These are phyloP conservation scores for Colletotrichum tanaceti DNA, from an alignment of 2,329 filamentous ascomycete genomes.

Conservation along the genomic window DNA sequence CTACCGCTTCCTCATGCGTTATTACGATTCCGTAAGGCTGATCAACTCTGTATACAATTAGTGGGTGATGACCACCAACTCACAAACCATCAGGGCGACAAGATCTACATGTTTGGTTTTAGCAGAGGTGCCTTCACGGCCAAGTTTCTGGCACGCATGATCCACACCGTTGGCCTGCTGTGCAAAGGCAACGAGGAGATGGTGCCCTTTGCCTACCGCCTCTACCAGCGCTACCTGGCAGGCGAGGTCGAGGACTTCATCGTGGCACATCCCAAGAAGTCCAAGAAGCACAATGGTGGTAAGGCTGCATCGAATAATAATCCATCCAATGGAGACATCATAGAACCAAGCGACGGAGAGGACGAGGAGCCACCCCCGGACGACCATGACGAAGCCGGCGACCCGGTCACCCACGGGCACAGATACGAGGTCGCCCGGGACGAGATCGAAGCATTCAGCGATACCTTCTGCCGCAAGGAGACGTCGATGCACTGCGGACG, in stretches of 20 bases:
- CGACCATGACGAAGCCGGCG: constrained; percentile 36
- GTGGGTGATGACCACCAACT: not conserved
- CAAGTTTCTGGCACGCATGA: constrained; percentile 64
- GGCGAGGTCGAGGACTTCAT: constrained; percentile 52
- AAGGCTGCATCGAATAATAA: constrained; percentile 39
- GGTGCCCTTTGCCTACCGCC: constrained; percentile 61
- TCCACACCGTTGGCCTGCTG: constrained; percentile 60
- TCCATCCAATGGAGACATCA: not conserved
- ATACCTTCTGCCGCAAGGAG: constrained; percentile 60
- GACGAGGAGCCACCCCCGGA: constrained; percentile 44
- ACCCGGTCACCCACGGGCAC: constrained; percentile 44
- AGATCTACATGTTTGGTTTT: constrained; percentile 67
- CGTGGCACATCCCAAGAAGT: constrained; percentile 40
- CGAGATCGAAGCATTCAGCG: constrained; percentile 58
- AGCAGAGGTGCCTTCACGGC: constrained; percentile 64
- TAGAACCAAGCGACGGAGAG: constrained; percentile 44
- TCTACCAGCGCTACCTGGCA: constrained; percentile 56
- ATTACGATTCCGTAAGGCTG: constrained; percentile 56
- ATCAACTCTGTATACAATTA: not conserved
- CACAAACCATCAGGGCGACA: constrained; percentile 52
- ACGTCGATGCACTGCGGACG: constrained; percentile 28
- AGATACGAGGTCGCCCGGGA: constrained; percentile 46
- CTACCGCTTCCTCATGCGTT: constrained; percentile 66
- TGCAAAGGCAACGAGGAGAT: constrained; percentile 65
- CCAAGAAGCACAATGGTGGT: constrained; percentile 8